Conservation (phyloP, 306 rosid species). For the Cucurbita moschata region DNA sequence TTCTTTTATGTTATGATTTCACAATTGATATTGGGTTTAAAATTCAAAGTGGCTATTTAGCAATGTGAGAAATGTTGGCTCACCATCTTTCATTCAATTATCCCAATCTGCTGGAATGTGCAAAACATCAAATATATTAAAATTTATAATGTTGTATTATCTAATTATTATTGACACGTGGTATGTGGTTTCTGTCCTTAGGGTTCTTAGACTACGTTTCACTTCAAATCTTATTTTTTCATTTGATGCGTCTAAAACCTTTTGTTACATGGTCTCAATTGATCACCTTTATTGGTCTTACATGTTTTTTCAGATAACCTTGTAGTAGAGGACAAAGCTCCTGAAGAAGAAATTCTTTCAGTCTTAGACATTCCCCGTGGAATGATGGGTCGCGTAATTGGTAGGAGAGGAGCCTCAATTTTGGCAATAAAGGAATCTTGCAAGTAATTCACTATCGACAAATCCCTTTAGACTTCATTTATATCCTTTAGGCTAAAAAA, state of each 20-base stretch:
- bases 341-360: conserved; percentile 83
- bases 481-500: not conserved
- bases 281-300: conserved; percentile 8
- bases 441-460: conserved; percentile 29
- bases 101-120: not conserved
- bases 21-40: not conserved
- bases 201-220: not conserved
- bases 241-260: not conserved
- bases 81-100: not conserved
- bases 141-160: not conserved
- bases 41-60: not conserved
- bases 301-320: conserved; percentile 33
- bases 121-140: not conserved
- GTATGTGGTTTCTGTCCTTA: not conserved
- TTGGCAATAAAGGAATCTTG: conserved; percentile 69
- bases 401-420: conserved; percentile 69
- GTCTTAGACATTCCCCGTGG: conserved; percentile 79
- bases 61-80: not conserved
- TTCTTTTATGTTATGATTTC: not conserved
- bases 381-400: conserved; percentile 86
- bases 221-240: not conserved
- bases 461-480: not conserved
- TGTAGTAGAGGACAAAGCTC: conserved; percentile 35
- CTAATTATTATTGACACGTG: not conserved
- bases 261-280: not conserved